Evolutionary conservation across 768 basidiomycete genomes (phyloP).

Genomic region (Tephrocybe sp.): DNA sequence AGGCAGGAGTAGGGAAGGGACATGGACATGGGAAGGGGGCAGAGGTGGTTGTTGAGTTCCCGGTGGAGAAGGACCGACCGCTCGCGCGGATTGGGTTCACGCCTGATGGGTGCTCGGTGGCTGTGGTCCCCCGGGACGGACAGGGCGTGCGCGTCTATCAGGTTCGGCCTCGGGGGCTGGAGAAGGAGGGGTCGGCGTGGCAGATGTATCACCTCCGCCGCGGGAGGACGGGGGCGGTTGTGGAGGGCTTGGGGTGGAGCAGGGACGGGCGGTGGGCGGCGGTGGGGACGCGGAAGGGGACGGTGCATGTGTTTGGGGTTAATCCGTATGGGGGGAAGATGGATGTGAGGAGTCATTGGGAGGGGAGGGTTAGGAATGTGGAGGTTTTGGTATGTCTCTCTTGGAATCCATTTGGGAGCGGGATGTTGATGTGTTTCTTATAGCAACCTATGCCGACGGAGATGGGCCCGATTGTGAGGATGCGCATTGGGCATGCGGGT

Average conservation of each 20-base stretch:
- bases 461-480: conserved; percentile 54
- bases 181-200: conserved; percentile 21
- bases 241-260: conserved; percentile 56
- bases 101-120: conserved; percentile 50
- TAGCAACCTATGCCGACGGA: conserved; percentile 56
- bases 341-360: conserved; percentile 61
- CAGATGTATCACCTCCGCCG: conserved; percentile 70
- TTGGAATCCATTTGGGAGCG: conserved; percentile 4
- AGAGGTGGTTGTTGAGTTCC: conserved; percentile 45
- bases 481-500: conserved; percentile 37
- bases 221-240: conserved; percentile 68
- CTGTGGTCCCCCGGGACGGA: conserved; percentile 55
- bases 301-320: conserved; percentile 70
- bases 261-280: conserved; percentile 68
- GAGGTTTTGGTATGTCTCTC: conserved; percentile 43
- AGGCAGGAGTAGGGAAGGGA: neutral
- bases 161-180: conserved; percentile 29
- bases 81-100: conserved; percentile 51
- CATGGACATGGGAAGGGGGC: conserved; percentile 10
- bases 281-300: conserved; percentile 62
- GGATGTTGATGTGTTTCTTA: neutral
- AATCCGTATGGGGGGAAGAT: conserved; percentile 76
- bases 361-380: conserved; percentile 56
- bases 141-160: conserved; percentile 51
- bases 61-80: conserved; percentile 45